phyloP scores from a whole-genome alignment of 306 rosid genomes.

The Glycine tomentella region DNA sequence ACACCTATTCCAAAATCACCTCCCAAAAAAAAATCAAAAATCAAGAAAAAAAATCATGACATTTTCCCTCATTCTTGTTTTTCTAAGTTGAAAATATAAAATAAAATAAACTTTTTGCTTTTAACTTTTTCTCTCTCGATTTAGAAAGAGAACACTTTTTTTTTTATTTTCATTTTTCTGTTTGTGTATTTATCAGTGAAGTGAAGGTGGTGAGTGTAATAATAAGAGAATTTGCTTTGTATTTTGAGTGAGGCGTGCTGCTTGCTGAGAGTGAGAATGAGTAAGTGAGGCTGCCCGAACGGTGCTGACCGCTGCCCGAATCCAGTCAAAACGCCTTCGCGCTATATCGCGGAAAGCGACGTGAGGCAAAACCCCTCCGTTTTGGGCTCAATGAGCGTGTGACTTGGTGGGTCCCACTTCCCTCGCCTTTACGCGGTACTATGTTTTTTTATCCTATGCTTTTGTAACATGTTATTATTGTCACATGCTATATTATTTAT shows the following conservation, averaged over 20 bases:
- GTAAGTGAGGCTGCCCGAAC: constrained; percentile 46
- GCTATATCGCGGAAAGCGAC: constrained; percentile 72
- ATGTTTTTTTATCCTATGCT: background rate
- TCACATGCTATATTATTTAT: too few relatives aligned
- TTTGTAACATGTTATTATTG: background rate
- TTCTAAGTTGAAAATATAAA: background rate
- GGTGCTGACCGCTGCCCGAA: constrained; percentile 66
- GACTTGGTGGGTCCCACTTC: background rate
- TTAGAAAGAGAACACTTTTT: background rate
- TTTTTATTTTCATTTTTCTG: background rate
- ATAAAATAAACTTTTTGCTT: background rate
- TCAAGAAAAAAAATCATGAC: background rate
- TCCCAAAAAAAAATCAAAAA: background rate
- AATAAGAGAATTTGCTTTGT: background rate
- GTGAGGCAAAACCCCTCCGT: constrained; percentile 58
- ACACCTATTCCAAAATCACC: background rate
- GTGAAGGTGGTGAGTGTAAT: constrained; percentile 31
- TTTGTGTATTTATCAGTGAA: background rate
- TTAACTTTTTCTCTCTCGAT: background rate
- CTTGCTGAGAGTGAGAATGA: constrained; percentile 40
- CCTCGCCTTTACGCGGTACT: background rate
- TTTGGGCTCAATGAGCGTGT: constrained; percentile 36
- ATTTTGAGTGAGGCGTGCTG: constrained; percentile 58
- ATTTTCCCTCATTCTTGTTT: background rate
- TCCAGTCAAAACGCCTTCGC: constrained; percentile 66